These are phyloP conservation scores for Adansonia madagascariensis DNA, from an alignment of 441 rosid genomes.

Conservation along the genomic window DNA sequence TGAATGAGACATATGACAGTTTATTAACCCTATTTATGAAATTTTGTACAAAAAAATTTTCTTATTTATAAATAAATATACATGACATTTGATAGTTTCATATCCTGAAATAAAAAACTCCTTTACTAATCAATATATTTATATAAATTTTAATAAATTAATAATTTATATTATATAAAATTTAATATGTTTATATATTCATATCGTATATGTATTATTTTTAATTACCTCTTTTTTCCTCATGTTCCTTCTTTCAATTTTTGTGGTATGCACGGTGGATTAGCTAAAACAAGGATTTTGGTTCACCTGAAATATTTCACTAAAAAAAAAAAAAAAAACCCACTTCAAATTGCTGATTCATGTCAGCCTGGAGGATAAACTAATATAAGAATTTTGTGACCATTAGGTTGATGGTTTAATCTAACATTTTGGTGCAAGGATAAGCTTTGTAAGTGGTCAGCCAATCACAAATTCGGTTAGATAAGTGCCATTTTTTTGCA, in stretches of 20 bases:
- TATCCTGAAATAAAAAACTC: too few species aligned
- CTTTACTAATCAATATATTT: too few species aligned
- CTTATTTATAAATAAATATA: too few species aligned
- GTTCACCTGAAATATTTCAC: conserved; percentile 4
- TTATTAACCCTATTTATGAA: too few species aligned
- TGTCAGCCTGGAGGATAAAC: background rate
- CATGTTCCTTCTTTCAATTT: background rate
- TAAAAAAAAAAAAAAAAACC: background rate
- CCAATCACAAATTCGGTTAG: background rate
- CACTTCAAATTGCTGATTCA: background rate
- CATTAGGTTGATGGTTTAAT: conserved; percentile 6
- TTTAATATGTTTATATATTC: too few species aligned
- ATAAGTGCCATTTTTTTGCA: too few species aligned
- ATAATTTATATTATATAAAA: too few species aligned
- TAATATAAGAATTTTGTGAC: background rate
- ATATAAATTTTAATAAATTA: too few species aligned
- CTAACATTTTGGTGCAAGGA: background rate
- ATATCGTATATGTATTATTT: too few species aligned
- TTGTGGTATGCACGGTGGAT: background rate
- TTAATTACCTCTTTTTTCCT: background rate
- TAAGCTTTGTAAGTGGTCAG: background rate
- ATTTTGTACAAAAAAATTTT: too few species aligned
- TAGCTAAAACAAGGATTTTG: background rate
- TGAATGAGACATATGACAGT: too few species aligned
- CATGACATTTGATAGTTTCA: too few species aligned